A percentile compares a stretch with the other conserved stretches of the same genome.
phyloP scores from a whole-genome alignment of 2,329 filamentous ascomycete species.

The Colletotrichum tofieldiae region DNA sequence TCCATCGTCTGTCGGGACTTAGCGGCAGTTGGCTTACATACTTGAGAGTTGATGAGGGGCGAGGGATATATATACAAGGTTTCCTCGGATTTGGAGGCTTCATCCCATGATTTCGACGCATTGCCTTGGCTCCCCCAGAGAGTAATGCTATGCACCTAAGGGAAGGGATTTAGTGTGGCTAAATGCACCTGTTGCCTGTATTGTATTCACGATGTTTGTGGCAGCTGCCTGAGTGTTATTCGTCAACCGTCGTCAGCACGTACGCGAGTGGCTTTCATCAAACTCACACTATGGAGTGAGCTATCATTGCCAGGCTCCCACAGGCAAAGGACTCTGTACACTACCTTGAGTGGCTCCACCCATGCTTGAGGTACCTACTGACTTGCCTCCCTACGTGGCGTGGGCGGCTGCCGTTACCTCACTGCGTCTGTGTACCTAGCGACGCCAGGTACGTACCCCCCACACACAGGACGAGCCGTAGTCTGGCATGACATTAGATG shows the following conservation, averaged over 20 bases:
- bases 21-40: neutral
- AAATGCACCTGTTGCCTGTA: neutral
- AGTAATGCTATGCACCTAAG: neutral
- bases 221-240: neutral
- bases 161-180: neutral
- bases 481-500: conserved; percentile 34
- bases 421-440: neutral
- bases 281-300: neutral
- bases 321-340: neutral
- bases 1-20: neutral
- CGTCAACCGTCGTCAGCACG: neutral
- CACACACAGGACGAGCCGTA: neutral
- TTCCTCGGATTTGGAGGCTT: neutral
- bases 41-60: neutral
- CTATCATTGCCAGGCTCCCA: neutral
- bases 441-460: conserved; percentile 1
- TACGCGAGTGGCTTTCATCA: neutral
- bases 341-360: neutral
- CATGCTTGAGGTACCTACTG: neutral
- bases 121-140: neutral
- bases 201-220: neutral
- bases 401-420: neutral
- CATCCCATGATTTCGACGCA: neutral
- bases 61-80: neutral
- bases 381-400: neutral